Base-by-base conservation (phyloP, 2,329 filamentous ascomycete genomes). In the Fusarium hostae region DNA sequence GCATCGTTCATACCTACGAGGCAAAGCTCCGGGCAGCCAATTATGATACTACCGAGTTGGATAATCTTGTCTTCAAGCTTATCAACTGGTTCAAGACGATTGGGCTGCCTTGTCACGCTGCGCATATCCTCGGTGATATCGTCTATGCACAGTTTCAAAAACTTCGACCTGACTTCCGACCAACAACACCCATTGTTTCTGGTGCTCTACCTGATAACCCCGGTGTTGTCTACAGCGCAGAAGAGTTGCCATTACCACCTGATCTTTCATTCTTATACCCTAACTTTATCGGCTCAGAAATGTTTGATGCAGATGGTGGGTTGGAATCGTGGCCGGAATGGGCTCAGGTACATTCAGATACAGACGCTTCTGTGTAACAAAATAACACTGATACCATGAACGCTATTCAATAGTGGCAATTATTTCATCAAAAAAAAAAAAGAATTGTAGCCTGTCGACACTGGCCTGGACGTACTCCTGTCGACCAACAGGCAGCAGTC, bases 111-210 rank as follows among this genome's bases (percentile, higher is more conserved):
- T 77, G 76, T n/a, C 75, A 78, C 18, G 74, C 68, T 1, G 71
- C 76, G 5, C 74, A 77, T 45, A 66, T 78, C 3, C 62, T 78
- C 0, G 70, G 76, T 6, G 65, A 77, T 18, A 70, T 78, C n/a
- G 59, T 78, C 5, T 59, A 61, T 6, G 68, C 71, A 2, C 71
- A 75, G 28, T 75, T 78, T 22, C 59, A 66, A 16, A 75, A 72
- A 28, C 48, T 77, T 16, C 65, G 72, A 6, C 72, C 72, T 52
- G 16, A 37, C 9, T 71, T 71, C n/a, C 37, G 45, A 3, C 35
- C 68, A 4, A 22, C 44, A 2, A 51, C 40, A 13, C 39, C 39
- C 6, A 6, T 28, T 7, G 9, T 51, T 7, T 4, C 24, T 3
- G 28, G 34, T 9, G 6, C 41, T 5, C 2, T 35, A 18, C 18